Evolutionary conservation across 169 alveolate species (phyloP).

Genomic region (Babesia gibsoni): DNA sequence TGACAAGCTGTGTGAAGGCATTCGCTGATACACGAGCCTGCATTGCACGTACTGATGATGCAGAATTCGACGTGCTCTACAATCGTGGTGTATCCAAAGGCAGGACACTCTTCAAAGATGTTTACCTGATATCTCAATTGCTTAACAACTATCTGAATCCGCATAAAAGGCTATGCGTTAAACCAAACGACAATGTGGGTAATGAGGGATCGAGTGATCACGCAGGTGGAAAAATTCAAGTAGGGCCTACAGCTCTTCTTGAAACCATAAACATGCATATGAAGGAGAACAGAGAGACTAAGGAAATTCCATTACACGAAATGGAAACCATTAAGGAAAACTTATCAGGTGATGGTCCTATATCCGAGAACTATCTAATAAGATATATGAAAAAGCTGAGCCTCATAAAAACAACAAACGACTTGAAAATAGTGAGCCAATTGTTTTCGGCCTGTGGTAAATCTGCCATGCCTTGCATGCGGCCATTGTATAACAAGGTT

Average conservation of each 20-base stretch:
- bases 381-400: background rate
- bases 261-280: background rate
- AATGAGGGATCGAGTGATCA: background rate
- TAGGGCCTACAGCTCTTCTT: too few relatives aligned
- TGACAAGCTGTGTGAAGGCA: conserved; percentile 35
- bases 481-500: conserved; percentile 48
- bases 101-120: conserved; percentile 20
- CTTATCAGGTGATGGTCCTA: background rate
- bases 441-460: background rate
- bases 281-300: background rate
- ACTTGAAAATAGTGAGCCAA: background rate
- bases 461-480: background rate
- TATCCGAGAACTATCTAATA: background rate
- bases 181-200: background rate
- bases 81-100: conserved; percentile 29
- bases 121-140: conserved; percentile 31
- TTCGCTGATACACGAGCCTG: conserved; percentile 31
- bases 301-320: background rate
- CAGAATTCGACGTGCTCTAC: conserved; percentile 9
- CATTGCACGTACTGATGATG: conserved; percentile 1
- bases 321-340: background rate
- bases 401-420: too few relatives aligned
- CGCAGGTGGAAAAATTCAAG: background rate
- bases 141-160: conserved; percentile 31
- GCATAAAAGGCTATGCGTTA: conserved; percentile 1